Evolutionary conservation across 805 yeast genomes (phyloP).

Genomic region (Metschnikowia cubensis): DNA sequence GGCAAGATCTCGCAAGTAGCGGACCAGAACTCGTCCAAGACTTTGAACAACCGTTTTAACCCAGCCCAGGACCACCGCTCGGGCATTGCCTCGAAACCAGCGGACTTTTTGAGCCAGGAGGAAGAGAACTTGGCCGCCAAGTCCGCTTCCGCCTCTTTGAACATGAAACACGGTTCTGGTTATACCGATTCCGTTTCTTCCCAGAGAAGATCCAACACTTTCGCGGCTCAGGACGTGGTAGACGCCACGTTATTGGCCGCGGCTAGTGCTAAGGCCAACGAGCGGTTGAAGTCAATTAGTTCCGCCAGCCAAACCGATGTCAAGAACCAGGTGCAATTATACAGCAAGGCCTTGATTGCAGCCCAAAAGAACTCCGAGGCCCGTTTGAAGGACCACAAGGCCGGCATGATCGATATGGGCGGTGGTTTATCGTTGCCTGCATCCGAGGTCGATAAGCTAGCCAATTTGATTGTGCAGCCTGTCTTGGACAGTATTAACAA

Average conservation of each 20-base stretch:
- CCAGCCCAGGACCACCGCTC: constrained; percentile 40
- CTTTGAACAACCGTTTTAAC: constrained; percentile 39
- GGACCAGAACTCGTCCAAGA: constrained; percentile 35
- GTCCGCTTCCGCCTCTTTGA: constrained; percentile 57
- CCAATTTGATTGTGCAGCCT: constrained; percentile 76
- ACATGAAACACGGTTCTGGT: constrained; percentile 38
- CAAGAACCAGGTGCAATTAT: constrained; percentile 49
- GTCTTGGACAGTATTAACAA: constrained; percentile 68
- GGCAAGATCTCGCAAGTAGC: constrained; percentile 34
- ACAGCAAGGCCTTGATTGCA: constrained; percentile 68
- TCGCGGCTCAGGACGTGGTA: constrained; percentile 41
- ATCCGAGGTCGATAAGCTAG: constrained; percentile 74
- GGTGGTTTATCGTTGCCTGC: constrained; percentile 80
- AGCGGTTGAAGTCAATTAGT: constrained; percentile 31
- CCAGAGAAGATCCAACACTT: constrained; percentile 29
- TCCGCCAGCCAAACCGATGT: constrained; percentile 27
- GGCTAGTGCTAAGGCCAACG: constrained; percentile 45
- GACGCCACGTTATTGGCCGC: constrained; percentile 48
- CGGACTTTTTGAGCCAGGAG: constrained; percentile 35
- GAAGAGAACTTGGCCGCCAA: constrained; percentile 49
- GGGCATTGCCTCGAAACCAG: constrained; percentile 26
- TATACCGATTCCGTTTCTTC: constrained; percentile 23
- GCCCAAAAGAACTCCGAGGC: constrained; percentile 68
- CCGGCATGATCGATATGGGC: constrained; percentile 66
- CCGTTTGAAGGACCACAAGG: constrained; percentile 48